Conservation (phyloP, 768 basidiomycete species). For the Tylopilus balloui region DNA sequence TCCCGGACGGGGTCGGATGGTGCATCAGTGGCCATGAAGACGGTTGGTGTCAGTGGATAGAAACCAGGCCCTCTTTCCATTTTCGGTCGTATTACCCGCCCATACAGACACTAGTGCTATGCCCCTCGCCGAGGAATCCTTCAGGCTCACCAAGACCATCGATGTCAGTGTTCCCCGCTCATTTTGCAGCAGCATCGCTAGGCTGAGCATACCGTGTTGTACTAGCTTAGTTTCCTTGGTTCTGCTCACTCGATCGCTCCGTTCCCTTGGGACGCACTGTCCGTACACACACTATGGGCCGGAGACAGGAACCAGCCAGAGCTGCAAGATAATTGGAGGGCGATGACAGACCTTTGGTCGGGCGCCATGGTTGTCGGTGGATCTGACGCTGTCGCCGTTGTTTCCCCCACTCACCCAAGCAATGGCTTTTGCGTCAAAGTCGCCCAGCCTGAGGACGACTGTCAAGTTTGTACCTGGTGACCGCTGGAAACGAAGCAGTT, state of each 20-base stretch:
- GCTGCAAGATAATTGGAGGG: conserved; percentile 39
- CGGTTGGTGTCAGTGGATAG: neutral
- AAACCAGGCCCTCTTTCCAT: neutral
- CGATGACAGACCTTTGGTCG: conserved; percentile 43
- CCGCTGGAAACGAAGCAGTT: neutral
- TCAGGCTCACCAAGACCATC: conserved; percentile 39
- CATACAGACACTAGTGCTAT: no score
- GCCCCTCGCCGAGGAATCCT: conserved; percentile 17
- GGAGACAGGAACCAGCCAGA: conserved; percentile 32
- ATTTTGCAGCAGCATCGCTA: conserved; percentile 2
- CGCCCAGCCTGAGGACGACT: conserved; percentile 22
- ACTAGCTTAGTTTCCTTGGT: conserved; percentile 32
- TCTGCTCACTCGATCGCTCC: conserved; percentile 37
- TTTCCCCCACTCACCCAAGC: conserved; percentile 27
- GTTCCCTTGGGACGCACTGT: conserved; percentile 39
- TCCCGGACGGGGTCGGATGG: conserved; percentile 14
- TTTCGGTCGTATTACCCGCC: no score
- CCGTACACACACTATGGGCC: conserved; percentile 39
- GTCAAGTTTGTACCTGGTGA: conserved; percentile 14
- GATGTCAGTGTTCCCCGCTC: conserved; percentile 37
- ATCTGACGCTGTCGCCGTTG: conserved; percentile 33
- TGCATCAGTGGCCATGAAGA: conserved; percentile 23
- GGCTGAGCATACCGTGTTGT: conserved; percentile 10
- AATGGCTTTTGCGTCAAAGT: conserved; percentile 34
- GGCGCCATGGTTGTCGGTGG: conserved; percentile 51